Percentiles rank a stretch among this genome's conserved stretches.
Evolutionary conservation across 2,329 filamentous ascomycete genomes (phyloP).

Genomic region (Epichloe hybrida): DNA sequence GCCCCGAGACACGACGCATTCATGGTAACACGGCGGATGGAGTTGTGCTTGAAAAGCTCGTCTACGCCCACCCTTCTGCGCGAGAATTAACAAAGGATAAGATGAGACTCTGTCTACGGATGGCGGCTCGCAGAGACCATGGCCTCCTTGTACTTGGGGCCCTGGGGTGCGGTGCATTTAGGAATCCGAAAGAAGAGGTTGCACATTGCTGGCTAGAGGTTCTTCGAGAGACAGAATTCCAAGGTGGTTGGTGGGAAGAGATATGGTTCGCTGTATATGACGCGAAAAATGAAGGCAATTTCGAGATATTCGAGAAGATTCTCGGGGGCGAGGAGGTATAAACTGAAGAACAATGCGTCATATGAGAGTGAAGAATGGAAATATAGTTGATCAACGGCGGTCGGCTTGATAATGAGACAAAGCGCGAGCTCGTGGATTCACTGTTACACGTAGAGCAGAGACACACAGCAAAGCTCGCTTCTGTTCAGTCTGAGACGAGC

Average conservation of each 20-base stretch:
- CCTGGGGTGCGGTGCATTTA: constrained; percentile 54
- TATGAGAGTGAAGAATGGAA: too few species aligned
- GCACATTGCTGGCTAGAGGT: constrained; percentile 49
- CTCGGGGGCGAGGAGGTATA: constrained; percentile 25
- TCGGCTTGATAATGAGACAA: too few species aligned
- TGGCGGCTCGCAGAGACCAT: constrained; percentile 44
- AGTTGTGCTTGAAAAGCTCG: constrained; percentile 14
- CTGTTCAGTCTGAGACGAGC: too few species aligned
- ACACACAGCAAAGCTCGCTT: too few species aligned
- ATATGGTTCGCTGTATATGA: constrained; percentile 52
- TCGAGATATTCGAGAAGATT: constrained; percentile 32
- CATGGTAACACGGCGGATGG: constrained; percentile 8
- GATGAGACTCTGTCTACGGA: constrained; percentile 46
- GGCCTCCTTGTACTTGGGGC: constrained; percentile 51
- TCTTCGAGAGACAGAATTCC: constrained; percentile 45
- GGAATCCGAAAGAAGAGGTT: constrained; percentile 48
- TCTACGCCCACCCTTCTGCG: constrained; percentile 29
- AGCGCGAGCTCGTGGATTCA: too few species aligned
- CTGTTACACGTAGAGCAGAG: too few species aligned
- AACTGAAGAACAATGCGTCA: neutral
- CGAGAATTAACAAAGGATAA: constrained; percentile 46
- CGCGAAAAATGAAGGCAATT: constrained; percentile 31
- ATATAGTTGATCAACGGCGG: too few species aligned
- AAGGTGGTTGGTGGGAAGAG: constrained; percentile 48
- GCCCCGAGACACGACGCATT: constrained; percentile 21